Conservation (phyloP, 371 early-diverging fungal genomes). For the Mucor velutinosus region DNA sequence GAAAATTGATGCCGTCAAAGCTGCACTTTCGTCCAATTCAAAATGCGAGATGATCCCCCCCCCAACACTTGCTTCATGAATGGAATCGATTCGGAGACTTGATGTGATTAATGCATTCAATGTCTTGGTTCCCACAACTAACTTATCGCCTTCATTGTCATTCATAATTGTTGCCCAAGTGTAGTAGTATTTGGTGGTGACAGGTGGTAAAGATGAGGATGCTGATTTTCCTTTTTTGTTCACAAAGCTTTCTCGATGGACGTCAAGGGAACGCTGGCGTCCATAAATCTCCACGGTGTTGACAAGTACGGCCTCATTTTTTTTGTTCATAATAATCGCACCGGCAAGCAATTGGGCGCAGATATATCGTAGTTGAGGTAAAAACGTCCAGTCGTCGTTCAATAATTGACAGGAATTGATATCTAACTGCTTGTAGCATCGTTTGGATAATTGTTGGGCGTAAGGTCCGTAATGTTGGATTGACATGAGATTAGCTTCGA, state of each 20-base stretch:
- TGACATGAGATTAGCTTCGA: slow-evolving; percentile 19
- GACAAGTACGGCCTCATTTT: slow-evolving; percentile 21
- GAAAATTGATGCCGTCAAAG: too few species aligned
- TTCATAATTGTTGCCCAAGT: slow-evolving; percentile 15
- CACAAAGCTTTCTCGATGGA: slow-evolving; percentile 6
- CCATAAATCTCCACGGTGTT: slow-evolving; percentile 20
- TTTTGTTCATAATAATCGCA: slow-evolving; percentile 23
- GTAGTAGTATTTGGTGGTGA: slow-evolving; percentile 13
- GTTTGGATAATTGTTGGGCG: slow-evolving; percentile 13
- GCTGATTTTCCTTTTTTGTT: slow-evolving; percentile 13
- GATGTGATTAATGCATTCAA: slow-evolving; percentile 28
- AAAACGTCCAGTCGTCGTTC: slow-evolving; percentile 25
- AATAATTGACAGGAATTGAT: slow-evolving; percentile 14
- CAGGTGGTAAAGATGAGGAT: slow-evolving; percentile 17
- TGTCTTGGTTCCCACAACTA: slow-evolving; percentile 22
- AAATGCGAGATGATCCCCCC: too few species aligned
- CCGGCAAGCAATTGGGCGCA: slow-evolving; percentile 26
- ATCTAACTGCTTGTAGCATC: slow-evolving; percentile 16
- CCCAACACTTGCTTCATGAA: too few species aligned
- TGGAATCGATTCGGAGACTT: slow-evolving; percentile 18
- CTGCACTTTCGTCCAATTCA: too few species aligned
- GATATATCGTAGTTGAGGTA: slow-evolving; percentile 25
- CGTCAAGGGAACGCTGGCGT: slow-evolving; percentile 6
- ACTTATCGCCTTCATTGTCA: slow-evolving; percentile 18
- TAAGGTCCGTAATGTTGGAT: slow-evolving; percentile 21